Evolutionary conservation across 768 basidiomycete genomes (phyloP).

Genomic region (Serendipita sp.): DNA sequence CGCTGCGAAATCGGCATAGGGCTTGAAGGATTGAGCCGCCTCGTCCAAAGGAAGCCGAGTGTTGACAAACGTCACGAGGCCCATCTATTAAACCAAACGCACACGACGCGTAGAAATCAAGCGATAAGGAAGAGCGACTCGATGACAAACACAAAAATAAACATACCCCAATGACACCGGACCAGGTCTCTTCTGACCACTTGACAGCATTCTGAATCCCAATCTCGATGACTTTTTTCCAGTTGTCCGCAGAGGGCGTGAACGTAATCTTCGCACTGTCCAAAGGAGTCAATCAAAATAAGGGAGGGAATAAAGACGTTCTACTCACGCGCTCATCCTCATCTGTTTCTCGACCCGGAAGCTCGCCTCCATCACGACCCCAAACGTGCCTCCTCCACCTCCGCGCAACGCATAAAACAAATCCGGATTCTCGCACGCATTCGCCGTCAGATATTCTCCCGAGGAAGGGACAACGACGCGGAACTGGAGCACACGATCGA

Average conservation of each 20-base stretch:
- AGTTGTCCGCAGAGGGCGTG: background rate
- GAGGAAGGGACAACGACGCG: conserved; percentile 7
- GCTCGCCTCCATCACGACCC: background rate
- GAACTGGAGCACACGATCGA: conserved; percentile 16
- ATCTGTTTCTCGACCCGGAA: background rate
- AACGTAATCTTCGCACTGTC: conserved; percentile 5
- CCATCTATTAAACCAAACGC: no score
- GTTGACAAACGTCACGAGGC: conserved; percentile 1
- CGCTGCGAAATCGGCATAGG: background rate
- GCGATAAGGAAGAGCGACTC: no score
- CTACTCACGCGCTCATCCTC: background rate
- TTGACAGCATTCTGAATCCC: background rate
- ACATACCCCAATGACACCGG: conserved; percentile 2
- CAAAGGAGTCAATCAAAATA: background rate
- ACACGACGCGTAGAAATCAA: no score
- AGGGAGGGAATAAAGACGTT: background rate
- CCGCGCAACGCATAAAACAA: conserved; percentile 11
- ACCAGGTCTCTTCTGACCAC: conserved; percentile 3
- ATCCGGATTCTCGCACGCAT: conserved; percentile 5
- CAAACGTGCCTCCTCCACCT: conserved; percentile 10
- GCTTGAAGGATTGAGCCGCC: background rate
- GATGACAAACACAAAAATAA: background rate
- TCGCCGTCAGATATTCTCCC: conserved; percentile 1
- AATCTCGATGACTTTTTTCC: background rate
- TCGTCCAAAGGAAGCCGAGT: background rate